A percentile compares a stretch with the other conserved stretches of the same genome.
Evolutionary conservation across 1,139 yeast species (phyloP).

Genomic region (Suzukiozyma palmioleophila): DNA sequence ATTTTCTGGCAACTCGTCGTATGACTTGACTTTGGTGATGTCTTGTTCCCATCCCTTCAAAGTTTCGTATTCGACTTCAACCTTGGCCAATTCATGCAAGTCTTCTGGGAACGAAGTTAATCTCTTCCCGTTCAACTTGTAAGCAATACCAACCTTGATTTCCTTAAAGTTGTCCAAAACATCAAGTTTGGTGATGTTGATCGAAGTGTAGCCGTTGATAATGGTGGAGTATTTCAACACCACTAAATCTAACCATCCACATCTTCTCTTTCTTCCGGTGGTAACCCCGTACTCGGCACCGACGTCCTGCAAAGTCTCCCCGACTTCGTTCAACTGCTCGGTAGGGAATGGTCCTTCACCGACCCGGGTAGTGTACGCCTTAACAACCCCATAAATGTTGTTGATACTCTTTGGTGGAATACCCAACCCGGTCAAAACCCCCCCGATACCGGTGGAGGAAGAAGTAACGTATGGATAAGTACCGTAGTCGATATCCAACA

Average conservation of each 20-base stretch:
- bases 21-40: slow-evolving; percentile 67
- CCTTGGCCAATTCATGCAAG: slow-evolving; percentile 71
- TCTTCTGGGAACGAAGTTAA: slow-evolving; percentile 90
- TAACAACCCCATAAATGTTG: slow-evolving; percentile 90
- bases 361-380: slow-evolving; percentile 97
- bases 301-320: slow-evolving; percentile 81
- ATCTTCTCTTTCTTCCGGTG: slow-evolving; percentile 98
- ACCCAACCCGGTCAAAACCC: slow-evolving; percentile 96
- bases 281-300: slow-evolving; percentile 98
- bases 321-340: slow-evolving; percentile 84
- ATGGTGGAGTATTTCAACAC: slow-evolving; percentile 85
- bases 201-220: slow-evolving; percentile 91
- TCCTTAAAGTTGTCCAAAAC: slow-evolving; percentile 88
- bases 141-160: slow-evolving; percentile 81
- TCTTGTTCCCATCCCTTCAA: slow-evolving; percentile 93
- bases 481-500: slow-evolving; percentile 97
- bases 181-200: slow-evolving; percentile 93
- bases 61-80: slow-evolving; percentile 85
- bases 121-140: slow-evolving; percentile 70
- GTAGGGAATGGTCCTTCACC: slow-evolving; percentile 99
- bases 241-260: slow-evolving; percentile 98
- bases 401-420: slow-evolving; percentile 80
- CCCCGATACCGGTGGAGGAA: slow-evolving; percentile 94
- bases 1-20: slow-evolving; percentile 78
- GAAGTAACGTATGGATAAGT: slow-evolving; percentile 98